phyloP scores from a whole-genome alignment of 768 basidiomycete genomes.

The Termitomyces sp. region DNA sequence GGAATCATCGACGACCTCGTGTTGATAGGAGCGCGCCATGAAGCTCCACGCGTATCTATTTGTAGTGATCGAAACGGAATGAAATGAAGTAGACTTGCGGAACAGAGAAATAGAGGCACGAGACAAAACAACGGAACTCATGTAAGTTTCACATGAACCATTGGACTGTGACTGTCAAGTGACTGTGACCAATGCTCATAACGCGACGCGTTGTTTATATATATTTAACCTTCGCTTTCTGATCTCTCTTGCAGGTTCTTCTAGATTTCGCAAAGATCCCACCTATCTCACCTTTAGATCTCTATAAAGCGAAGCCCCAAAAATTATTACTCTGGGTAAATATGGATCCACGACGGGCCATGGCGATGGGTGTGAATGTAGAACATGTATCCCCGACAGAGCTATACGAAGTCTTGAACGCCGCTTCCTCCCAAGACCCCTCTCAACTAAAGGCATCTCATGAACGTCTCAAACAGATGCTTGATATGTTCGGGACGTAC shows the following conservation, averaged over 20 bases:
- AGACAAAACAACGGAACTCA: constrained; percentile 1
- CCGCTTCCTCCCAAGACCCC: constrained; percentile 73
- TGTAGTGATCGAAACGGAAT: background rate
- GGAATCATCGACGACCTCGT: constrained; percentile 58
- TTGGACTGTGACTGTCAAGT: background rate
- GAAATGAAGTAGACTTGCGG: background rate
- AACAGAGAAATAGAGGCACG: background rate
- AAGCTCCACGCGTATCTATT: background rate
- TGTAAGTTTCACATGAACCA: background rate
- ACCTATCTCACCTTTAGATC: no score
- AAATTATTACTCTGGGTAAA: background rate
- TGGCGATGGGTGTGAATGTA: constrained; percentile 26
- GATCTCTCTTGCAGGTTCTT: no score
- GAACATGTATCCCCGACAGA: constrained; percentile 54
- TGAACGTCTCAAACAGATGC: constrained; percentile 58
- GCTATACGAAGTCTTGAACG: constrained; percentile 58
- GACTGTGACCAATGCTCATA: constrained; percentile 11
- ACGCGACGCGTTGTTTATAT: constrained; percentile 44
- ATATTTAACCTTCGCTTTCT: constrained; percentile 16
- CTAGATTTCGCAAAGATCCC: background rate
- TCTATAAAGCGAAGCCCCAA: background rate
- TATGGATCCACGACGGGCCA: constrained; percentile 25
- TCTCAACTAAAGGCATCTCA: constrained; percentile 42
- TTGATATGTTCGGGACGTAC: constrained; percentile 65
- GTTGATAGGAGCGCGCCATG: constrained; percentile 3